Evolutionary conservation across 1,284 basidiomycete species (phyloP), one percentile per base, ranked within the genome.

Genomic region (Ganoderma sp.): DNA sequence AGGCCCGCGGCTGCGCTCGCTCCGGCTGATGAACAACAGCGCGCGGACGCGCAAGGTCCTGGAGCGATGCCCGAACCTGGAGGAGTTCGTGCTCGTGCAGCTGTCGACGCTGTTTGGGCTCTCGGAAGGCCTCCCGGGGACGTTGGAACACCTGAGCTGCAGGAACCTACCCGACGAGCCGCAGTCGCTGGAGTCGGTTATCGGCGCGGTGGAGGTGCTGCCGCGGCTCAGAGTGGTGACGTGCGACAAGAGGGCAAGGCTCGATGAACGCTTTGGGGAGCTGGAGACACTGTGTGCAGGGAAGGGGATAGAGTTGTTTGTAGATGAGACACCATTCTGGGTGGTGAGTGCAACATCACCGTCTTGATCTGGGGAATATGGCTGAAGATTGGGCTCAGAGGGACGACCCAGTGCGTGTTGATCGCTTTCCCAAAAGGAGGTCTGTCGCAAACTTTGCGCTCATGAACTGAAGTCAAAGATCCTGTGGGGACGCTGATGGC

Each of bases 141-240:
- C 79, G 1, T 71, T 86, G 28, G 78, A 84, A 67, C 83, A 84
- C 68, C 69, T 84, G 8, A 76, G 77, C 52, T 81, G 83, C 73
- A 74, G 80, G 63, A 80, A 81, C 66, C 76, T 77, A 56, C 73
- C 71, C 0, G 69, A 67, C 15, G 71, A 72, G 45, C 76, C 75
- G 45, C 63, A 75, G 41, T 75, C 74, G 25, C 69, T 84, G 32
- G 42, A 57, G 9, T 74, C 75, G 0, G 72, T 84, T n/a, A 76
- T 84, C 8, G 62, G 74, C 0, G 80, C 78, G 1, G 72, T 85
- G 48, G 70, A 75, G 1, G 67, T 71, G 3, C 75, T 83, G 6
- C 82, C 81, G 6, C 78, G 72, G 1, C 68, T 86, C 67, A 77
- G 76, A 43, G 66, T 81, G 43, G 67, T 86, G 10, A 82, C 78